Evolutionary conservation across 805 yeast species (phyloP).

Genomic region (Metschnikowia colocasiae): DNA sequence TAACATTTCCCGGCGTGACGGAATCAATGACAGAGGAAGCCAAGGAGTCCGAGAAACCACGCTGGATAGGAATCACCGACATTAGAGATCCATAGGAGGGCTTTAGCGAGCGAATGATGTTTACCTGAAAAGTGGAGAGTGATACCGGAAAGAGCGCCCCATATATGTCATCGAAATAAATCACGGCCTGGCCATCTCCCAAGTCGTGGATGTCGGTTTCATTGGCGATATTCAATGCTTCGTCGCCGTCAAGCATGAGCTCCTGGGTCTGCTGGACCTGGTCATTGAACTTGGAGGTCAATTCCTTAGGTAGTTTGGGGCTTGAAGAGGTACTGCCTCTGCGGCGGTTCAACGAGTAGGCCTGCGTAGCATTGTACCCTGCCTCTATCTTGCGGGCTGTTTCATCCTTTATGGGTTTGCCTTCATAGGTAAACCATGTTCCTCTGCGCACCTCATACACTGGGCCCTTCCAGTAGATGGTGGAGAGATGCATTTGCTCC

Average conservation of each 20-base stretch:
- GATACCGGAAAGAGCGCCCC: slow-evolving; percentile 47
- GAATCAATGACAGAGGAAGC: slow-evolving; percentile 30
- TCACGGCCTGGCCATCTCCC: slow-evolving; percentile 32
- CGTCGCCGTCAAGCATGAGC: slow-evolving; percentile 4
- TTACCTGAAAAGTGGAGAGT: slow-evolving; percentile 38
- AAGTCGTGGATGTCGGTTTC: slow-evolving; percentile 31
- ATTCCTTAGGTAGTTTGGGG: slow-evolving; percentile 14
- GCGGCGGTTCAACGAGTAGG: slow-evolving; percentile 5
- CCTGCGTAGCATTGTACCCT: slow-evolving; percentile 41
- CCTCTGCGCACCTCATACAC: slow-evolving; percentile 79
- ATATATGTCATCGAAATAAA: slow-evolving; percentile 39
- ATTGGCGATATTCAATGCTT: slow-evolving; percentile 17
- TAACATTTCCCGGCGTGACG: slow-evolving; percentile 30
- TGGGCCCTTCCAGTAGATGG: slow-evolving; percentile 90
- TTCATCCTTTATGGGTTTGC: slow-evolving; percentile 49
- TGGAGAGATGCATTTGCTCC: slow-evolving; percentile 47
- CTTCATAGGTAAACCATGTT: slow-evolving; percentile 67
- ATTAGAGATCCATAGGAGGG: slow-evolving; percentile 35
- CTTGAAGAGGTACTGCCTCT: not conserved
- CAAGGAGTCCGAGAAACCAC: slow-evolving; percentile 46
- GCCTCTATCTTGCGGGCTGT: slow-evolving; percentile 58
- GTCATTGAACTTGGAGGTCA: slow-evolving; percentile 20
- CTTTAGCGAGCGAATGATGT: slow-evolving; percentile 33
- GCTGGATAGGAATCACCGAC: slow-evolving; percentile 46
- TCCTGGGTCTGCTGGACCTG: slow-evolving; percentile 10